These are phyloP conservation scores for Jackrogersella multiformis DNA, from an alignment of 495 filamentous ascomycete species.

Conservation along the genomic window DNA sequence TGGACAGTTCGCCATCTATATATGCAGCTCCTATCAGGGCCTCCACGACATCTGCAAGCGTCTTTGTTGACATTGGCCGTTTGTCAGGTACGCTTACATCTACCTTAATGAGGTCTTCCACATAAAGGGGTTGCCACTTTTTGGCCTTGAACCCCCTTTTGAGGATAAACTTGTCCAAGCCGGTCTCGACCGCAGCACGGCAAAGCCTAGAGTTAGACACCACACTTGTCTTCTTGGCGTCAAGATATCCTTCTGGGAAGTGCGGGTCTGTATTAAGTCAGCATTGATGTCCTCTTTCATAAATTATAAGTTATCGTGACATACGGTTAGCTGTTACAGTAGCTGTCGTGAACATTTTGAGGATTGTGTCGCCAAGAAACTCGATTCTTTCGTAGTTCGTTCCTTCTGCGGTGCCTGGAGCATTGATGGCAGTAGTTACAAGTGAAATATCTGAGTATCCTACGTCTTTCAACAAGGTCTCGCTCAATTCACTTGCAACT, in stretches of 20 bases:
- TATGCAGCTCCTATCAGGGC: constrained; percentile 81
- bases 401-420: constrained; percentile 66
- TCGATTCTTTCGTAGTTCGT: constrained; percentile 88
- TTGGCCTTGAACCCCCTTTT: constrained; percentile 69
- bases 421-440: constrained; percentile 76
- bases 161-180: constrained; percentile 79
- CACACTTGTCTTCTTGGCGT: constrained; percentile 70
- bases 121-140: constrained; percentile 76
- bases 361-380: constrained; percentile 84
- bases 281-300: neutral
- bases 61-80: constrained; percentile 72
- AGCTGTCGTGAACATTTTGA: constrained; percentile 79
- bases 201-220: constrained; percentile 78
- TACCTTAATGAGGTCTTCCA: constrained; percentile 58
- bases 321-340: constrained; percentile 69
- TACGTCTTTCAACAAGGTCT: constrained; percentile 65
- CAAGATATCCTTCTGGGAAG: constrained; percentile 84
- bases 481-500: constrained; percentile 69
- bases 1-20: constrained; percentile 71
- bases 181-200: constrained; percentile 66
- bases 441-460: constrained; percentile 64
- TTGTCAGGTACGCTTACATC: constrained; percentile 14
- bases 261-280: constrained; percentile 56
- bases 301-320: constrained; percentile 2
- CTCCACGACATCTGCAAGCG: constrained; percentile 90